These are phyloP conservation scores for Noccaea caerulescens DNA, from an alignment of 345 rosid genomes.

Conservation along the genomic window DNA sequence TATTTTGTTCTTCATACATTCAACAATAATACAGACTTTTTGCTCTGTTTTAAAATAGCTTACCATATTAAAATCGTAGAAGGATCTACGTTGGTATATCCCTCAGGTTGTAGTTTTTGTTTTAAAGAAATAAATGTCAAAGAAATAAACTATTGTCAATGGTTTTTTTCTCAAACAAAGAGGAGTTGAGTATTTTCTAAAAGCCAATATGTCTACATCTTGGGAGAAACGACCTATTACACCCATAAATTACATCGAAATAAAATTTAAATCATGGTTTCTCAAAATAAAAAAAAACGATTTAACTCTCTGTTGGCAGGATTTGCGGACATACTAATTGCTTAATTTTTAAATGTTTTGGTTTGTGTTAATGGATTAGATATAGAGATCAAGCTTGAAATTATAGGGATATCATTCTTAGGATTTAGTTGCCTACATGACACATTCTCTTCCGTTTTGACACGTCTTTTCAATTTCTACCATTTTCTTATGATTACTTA, in stretches of 20 bases:
- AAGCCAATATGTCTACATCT: not conserved
- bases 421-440: conserved; percentile 41
- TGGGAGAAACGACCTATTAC: not conserved
- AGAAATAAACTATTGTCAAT: not conserved
- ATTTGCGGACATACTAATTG: not conserved
- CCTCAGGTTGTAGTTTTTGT: conserved; percentile 18
- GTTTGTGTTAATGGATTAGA: conserved; percentile 4
- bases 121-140: conserved; percentile 36
- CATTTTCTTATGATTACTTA: conserved; percentile 4
- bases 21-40: conserved; percentile 21
- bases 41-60: not conserved
- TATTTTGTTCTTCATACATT: conserved; percentile 4
- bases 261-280: too few relatives aligned
- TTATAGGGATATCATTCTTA: conserved; percentile 17
- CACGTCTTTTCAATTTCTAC: conserved; percentile 30
- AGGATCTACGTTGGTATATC: conserved; percentile 43
- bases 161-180: not conserved
- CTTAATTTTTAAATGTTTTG: not conserved
- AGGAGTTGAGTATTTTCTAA: not conserved
- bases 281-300: too few relatives aligned
- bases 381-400: conserved; percentile 13
- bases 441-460: conserved; percentile 25
- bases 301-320: not conserved
- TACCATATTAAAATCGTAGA: not conserved
- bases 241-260: not conserved